Evolutionary conservation across 2,329 filamentous ascomycete genomes (phyloP).

Genomic region (Magnaporthiopsis rhizophila): DNA sequence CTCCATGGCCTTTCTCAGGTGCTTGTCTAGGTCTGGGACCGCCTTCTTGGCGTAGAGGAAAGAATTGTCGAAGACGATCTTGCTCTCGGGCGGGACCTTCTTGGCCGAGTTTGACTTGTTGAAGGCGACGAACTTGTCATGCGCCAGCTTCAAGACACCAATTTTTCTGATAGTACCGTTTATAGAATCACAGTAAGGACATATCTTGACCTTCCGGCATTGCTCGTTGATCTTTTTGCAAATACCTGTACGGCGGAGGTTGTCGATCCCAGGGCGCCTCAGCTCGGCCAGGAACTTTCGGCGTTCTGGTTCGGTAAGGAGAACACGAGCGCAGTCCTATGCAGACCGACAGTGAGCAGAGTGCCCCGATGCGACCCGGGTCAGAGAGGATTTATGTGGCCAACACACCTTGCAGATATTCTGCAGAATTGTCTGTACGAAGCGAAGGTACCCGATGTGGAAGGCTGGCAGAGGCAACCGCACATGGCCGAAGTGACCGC

Average conservation of each 20-base stretch:
- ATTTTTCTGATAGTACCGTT: slow-evolving; percentile 93
- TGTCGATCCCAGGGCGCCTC: slow-evolving; percentile 75
- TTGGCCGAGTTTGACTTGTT: slow-evolving; percentile 82
- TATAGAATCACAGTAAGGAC: slow-evolving; percentile 69
- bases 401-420: slow-evolving; percentile 74
- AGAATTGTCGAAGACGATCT: slow-evolving; percentile 77
- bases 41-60: slow-evolving; percentile 71
- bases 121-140: slow-evolving; percentile 85
- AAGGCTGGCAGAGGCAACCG: slow-evolving; percentile 85
- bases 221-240: slow-evolving; percentile 84
- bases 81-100: slow-evolving; percentile 75
- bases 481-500: slow-evolving; percentile 92
- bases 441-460: slow-evolving; percentile 92
- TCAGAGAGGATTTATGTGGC: slow-evolving; percentile 5
- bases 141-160: slow-evolving; percentile 84
- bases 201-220: slow-evolving; percentile 78
- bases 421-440: slow-evolving; percentile 85
- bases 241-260: slow-evolving; percentile 72
- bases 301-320: slow-evolving; percentile 74
- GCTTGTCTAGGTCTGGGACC: slow-evolving; percentile 80
- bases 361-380: neutral
- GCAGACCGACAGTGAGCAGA: neutral
- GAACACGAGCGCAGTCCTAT: slow-evolving; percentile 70
- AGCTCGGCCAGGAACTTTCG: slow-evolving; percentile 72
- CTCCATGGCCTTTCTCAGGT: slow-evolving; percentile 85